Percentiles rank a stretch among this genome's conserved stretches.
Conservation (phyloP, 441 rosid genomes). For the Gossypium trilobum region DNA sequence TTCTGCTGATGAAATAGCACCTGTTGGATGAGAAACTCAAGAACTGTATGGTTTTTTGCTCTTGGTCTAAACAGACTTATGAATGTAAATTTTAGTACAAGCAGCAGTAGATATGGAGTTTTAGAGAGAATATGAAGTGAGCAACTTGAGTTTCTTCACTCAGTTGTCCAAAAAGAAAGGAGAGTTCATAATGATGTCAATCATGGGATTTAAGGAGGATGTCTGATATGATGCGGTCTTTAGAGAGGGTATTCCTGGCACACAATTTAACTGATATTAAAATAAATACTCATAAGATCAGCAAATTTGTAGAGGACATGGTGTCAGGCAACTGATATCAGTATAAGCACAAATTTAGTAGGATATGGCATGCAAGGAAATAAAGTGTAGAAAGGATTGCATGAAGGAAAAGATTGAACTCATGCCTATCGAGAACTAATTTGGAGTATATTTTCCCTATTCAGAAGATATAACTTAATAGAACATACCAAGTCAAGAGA, state of each 20-base stretch:
- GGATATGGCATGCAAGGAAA: neutral
- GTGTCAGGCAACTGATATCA: neutral
- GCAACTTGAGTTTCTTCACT: neutral
- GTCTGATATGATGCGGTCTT: neutral
- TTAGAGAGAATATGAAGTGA: neutral
- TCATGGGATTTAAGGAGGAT: conserved; percentile 3
- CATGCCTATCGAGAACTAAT: neutral
- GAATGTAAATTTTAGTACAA: neutral
- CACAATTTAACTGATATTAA: neutral
- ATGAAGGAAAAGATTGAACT: neutral
- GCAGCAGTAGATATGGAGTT: neutral
- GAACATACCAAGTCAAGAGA: neutral
- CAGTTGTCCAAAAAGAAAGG: neutral
- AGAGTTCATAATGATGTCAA: neutral
- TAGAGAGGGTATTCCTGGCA: neutral
- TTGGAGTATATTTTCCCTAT: neutral
- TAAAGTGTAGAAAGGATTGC: neutral
- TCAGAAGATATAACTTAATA: neutral
- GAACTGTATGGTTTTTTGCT: neutral
- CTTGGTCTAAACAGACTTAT: neutral
- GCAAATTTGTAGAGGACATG: neutral
- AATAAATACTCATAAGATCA: neutral
- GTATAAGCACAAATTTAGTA: neutral
- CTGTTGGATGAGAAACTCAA: neutral
- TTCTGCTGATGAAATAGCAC: neutral